Conservation (phyloP, 2,329 filamentous ascomycete genomes). For the Zymoseptoria passerinii region DNA sequence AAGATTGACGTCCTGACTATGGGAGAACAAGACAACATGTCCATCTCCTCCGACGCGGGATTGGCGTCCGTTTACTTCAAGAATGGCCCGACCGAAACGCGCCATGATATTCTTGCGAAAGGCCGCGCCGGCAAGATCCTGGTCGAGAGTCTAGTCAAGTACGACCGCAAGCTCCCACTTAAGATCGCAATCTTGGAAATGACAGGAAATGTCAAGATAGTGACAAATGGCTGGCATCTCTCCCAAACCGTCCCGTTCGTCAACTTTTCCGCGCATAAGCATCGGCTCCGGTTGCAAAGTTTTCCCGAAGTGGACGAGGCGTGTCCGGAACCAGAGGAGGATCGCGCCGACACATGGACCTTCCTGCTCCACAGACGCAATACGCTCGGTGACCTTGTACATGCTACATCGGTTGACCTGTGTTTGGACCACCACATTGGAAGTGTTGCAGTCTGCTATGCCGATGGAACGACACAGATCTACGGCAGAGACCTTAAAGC, state of each 20-base stretch:
- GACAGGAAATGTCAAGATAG: conserved; percentile 34
- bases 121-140: too few relatives aligned
- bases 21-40: neutral
- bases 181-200: conserved; percentile 25
- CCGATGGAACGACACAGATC: conserved; percentile 32
- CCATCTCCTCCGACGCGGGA: conserved; percentile 1
- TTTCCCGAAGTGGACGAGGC: conserved; percentile 16
- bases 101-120: neutral
- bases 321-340: conserved; percentile 10
- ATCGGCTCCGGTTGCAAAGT: conserved; percentile 35
- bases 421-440: conserved; percentile 39
- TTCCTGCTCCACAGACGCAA: conserved; percentile 19
- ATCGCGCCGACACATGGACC: conserved; percentile 2
- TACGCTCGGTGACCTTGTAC: conserved; percentile 28
- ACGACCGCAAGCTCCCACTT: conserved; percentile 2
- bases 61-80: neutral
- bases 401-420: conserved; percentile 39
- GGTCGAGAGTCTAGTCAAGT: neutral
- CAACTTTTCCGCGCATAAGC: conserved; percentile 32
- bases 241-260: conserved; percentile 29
- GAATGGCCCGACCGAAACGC: neutral
- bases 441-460: conserved; percentile 40
- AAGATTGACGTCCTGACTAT: neutral
- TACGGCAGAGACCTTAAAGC: conserved; percentile 37
- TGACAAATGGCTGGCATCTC: conserved; percentile 31